Base-by-base conservation (phyloP, 345 rosid species). In the Salix dunnii region DNA sequence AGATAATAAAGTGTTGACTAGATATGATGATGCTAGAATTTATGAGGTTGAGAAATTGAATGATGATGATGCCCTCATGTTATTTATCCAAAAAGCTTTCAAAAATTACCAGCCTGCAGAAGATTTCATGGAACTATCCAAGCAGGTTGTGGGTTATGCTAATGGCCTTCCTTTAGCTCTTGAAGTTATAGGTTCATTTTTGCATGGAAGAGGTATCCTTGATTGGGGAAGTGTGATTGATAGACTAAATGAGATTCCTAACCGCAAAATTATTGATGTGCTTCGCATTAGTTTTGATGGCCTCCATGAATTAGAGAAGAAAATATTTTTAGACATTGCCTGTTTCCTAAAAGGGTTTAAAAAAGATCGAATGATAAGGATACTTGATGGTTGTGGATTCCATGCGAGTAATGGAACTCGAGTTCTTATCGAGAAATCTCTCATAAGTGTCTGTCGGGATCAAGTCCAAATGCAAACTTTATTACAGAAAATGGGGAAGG, bases 231-330 rank as follows among this genome's bases (percentile, higher is more conserved):
- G 72, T 68, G 77, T 70, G 0, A 18, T 74, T 20, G 20, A 18
- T 9, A 64, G 70, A 46, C 3, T 74, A 25, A 74, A 74, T 40
- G 61, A 30, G 11, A 67, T 62, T 27, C 66, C 77, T 21, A 14
- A 64, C 2, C 4, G n/a, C 4, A 27, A 40, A 33, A 74, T 74
- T 30, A 4, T 64, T 6, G 48, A 74, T 43, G 30, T 51, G 36
- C 77, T 74, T 43, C 42, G 49, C 9, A 46, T 74, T 62, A 74
- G 77, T 74, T 74, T 27, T 23, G 40, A 74, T 63, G 77, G 70
- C 0, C 68, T 74, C 10, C 16, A 74, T 33, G 60, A 6, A 46
- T 42, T 12, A n/a, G 71, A 74, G 11, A 49, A 74, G 53, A 49
- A 74, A 33, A 66, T 74, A n/a, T 74, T 74, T 49, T 46, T 74